Evolutionary conservation across 1,284 basidiomycete species (phyloP).

Genomic region (Cronartium quercuum): DNA sequence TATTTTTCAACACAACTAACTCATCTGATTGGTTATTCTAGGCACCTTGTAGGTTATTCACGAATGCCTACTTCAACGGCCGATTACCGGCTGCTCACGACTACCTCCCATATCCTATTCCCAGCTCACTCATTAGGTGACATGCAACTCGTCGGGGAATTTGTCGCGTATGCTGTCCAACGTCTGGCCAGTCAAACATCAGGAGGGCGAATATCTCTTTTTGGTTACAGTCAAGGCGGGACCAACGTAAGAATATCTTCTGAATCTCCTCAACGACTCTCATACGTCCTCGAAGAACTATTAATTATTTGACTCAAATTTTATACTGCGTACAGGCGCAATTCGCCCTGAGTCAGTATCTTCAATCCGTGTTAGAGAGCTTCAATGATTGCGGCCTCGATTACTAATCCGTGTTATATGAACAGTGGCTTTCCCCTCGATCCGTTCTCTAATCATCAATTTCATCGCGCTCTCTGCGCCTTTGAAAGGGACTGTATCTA

Average conservation of each 20-base stretch:
- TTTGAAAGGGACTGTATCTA: conserved; percentile 15
- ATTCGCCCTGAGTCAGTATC: conserved; percentile 14
- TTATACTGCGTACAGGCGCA: not conserved
- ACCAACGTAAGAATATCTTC: conserved; percentile 12
- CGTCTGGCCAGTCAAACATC: conserved; percentile 15
- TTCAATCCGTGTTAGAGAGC: not conserved
- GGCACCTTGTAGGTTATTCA: too few species aligned
- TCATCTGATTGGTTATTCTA: too few species aligned
- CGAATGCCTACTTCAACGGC: too few species aligned
- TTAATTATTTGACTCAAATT: not conserved
- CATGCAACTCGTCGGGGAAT: too few species aligned
- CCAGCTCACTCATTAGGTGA: too few species aligned
- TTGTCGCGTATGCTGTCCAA: conserved; percentile 39
- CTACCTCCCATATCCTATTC: too few species aligned
- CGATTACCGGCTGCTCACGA: too few species aligned
- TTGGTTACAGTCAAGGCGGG: conserved; percentile 42
- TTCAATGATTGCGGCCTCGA: conserved; percentile 4
- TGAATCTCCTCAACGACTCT: too few species aligned
- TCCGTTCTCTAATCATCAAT: not conserved
- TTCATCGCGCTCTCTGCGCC: not conserved
- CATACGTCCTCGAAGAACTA: not conserved
- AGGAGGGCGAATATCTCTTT: conserved; percentile 25
- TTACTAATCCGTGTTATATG: conserved; percentile 1
- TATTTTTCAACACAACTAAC: too few species aligned
- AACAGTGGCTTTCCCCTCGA: conserved; percentile 38